phyloP scores from a whole-genome alignment of 345 rosid species.

The Eucalyptus cloeziana region DNA sequence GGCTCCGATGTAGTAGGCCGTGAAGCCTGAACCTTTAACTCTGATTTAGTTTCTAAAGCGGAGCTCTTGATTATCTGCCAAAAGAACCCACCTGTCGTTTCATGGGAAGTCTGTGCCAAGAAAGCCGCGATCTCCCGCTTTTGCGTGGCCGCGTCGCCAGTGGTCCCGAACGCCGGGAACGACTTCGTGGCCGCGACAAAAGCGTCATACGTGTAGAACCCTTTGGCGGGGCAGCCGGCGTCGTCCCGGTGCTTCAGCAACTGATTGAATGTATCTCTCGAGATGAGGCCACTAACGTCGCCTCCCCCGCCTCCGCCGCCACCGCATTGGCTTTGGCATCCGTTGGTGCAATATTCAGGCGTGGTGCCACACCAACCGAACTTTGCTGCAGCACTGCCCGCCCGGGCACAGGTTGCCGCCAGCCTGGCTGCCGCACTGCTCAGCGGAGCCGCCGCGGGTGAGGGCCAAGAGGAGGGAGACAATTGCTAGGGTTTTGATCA shows the following conservation, averaged over 20 bases:
- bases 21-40: not conserved
- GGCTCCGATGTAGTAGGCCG: not conserved
- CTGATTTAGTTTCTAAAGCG: not conserved
- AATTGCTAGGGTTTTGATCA: not conserved
- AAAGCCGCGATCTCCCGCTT: constrained; percentile 56
- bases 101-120: constrained; percentile 59
- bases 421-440: constrained; percentile 48
- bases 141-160: constrained; percentile 16
- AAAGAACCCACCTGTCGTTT: constrained; percentile 29
- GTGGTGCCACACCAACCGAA: constrained; percentile 47
- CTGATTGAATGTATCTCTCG: constrained; percentile 18
- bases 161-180: constrained; percentile 31
- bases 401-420: constrained; percentile 37
- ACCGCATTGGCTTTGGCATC: constrained; percentile 54
- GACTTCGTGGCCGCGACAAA: constrained; percentile 43
- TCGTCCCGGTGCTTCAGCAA: constrained; percentile 44
- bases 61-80: not conserved
- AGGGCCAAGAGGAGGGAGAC: not conserved
- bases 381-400: constrained; percentile 28
- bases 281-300: constrained; percentile 14
- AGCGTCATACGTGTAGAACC: constrained; percentile 57
- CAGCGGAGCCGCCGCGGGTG: constrained; percentile 1
- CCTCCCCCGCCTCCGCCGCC: not conserved
- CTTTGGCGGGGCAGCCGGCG: constrained; percentile 38
- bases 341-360: constrained; percentile 15